These are phyloP conservation scores for Lodderomyces metapsilosis DNA, from an alignment of 1,139 yeast species.

Conservation along the genomic window DNA sequence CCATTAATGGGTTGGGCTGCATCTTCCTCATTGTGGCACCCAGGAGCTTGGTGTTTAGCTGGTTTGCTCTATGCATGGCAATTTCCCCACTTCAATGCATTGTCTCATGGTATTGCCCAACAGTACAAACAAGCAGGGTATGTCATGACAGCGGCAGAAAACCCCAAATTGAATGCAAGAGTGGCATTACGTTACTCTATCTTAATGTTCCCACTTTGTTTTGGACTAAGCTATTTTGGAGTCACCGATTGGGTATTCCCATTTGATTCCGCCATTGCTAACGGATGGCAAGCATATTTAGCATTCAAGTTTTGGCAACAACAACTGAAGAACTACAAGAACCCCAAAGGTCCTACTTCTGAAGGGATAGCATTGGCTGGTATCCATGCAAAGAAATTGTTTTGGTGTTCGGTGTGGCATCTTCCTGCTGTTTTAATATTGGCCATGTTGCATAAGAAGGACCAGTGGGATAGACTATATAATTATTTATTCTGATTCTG, in stretches of 20 bases:
- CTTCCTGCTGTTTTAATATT: constrained; percentile 84
- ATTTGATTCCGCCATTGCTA: constrained; percentile 75
- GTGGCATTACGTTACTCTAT: constrained; percentile 88
- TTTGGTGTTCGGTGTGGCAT: constrained; percentile 95
- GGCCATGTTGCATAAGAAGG: constrained; percentile 93
- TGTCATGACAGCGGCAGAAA: constrained; percentile 93
- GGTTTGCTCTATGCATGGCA: constrained; percentile 95
- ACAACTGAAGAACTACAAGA: constrained; percentile 56
- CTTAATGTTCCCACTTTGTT: constrained; percentile 89
- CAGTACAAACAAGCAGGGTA: constrained; percentile 93
- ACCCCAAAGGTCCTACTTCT: constrained; percentile 37
- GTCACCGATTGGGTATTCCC: constrained; percentile 83
- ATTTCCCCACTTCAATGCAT: constrained; percentile 94
- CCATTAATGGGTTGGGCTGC: constrained; percentile 99
- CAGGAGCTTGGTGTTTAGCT: constrained; percentile 95
- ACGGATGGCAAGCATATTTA: constrained; percentile 81
- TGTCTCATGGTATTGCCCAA: constrained; percentile 81
- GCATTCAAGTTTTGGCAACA: constrained; percentile 85
- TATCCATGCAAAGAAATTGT: constrained; percentile 73
- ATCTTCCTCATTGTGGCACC: constrained; percentile 73
- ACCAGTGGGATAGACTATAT: constrained; percentile 84
- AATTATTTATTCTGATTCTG: constrained; percentile 18
- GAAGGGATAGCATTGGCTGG: constrained; percentile 61
- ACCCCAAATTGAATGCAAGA: constrained; percentile 88
- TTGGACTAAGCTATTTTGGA: constrained; percentile 74